A percentile compares a stretch with the other conserved stretches of the same genome.
These are phyloP conservation scores for Nannochloropsis granulata DNA, from an alignment of 108 stramenopile species.

Conservation along the genomic window DNA sequence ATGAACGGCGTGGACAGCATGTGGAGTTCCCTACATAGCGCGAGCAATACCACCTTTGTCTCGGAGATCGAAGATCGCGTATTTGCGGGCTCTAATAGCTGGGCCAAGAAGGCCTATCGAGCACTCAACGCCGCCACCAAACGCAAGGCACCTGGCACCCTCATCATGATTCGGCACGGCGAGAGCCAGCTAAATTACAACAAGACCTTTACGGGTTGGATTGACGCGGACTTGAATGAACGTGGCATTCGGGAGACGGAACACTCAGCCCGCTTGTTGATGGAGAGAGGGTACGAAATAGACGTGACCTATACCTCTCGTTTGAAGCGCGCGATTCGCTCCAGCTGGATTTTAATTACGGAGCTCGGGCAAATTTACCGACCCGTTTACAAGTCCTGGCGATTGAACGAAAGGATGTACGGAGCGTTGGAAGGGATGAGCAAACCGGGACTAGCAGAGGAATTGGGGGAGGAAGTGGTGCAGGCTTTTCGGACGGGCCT, in stretches of 20 bases:
- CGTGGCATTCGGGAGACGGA: neutral
- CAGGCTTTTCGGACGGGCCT: conserved; percentile 51
- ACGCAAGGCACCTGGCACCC: neutral
- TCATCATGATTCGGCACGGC: neutral
- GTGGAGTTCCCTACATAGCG: neutral
- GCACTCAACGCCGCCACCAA: neutral
- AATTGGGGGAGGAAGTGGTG: conserved; percentile 56
- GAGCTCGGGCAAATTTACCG: conserved; percentile 66
- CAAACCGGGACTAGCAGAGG: conserved; percentile 57
- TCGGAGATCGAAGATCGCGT: neutral
- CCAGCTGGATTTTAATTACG: conserved; percentile 61
- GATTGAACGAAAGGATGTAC: conserved; percentile 77
- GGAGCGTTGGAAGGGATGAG: conserved; percentile 66
- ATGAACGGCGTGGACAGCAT: neutral
- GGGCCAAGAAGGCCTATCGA: neutral
- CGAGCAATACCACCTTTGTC: neutral
- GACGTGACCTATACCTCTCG: conserved; percentile 74
- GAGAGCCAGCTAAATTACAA: neutral
- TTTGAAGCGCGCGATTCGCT: conserved; percentile 76
- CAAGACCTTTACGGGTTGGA: conserved; percentile 10
- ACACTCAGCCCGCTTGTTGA: conserved; percentile 30
- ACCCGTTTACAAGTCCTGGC: conserved; percentile 65
- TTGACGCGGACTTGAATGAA: conserved; percentile 7
- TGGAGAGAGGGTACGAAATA: conserved; percentile 63
- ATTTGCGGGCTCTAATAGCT: neutral